Conservation (phyloP, 202 grass and related monocot species). For the Carex arenaria region DNA sequence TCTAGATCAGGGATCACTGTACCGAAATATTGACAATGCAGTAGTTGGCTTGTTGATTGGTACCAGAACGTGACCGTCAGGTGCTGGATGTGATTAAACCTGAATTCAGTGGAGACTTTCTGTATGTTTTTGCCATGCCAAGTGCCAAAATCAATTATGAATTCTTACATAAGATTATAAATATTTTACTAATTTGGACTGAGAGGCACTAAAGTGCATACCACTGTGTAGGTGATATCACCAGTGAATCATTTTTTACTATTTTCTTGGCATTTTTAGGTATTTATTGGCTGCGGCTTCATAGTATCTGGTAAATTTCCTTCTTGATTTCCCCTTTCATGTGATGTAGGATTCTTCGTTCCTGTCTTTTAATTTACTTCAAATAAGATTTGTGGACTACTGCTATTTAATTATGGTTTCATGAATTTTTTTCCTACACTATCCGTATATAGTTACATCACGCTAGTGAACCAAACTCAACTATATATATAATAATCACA, state of each 20-base stretch:
- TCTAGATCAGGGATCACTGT: background rate
- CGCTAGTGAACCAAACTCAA: background rate
- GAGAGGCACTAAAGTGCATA: no score
- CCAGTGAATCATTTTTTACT: slow-evolving; percentile 10
- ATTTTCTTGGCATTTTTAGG: slow-evolving; percentile 38
- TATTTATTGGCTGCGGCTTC: slow-evolving; percentile 65
- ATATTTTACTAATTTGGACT: no score
- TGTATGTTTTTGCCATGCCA: no score
- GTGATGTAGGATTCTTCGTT: background rate
- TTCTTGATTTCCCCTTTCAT: background rate
- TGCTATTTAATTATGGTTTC: background rate
- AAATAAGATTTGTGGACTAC: background rate
- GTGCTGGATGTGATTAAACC: background rate
- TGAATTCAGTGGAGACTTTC: background rate
- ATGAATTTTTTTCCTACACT: background rate
- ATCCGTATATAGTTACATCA: background rate
- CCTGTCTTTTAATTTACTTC: background rate
- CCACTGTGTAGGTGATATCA: background rate
- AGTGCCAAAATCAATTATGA: background rate
- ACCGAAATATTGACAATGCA: background rate
- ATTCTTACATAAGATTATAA: background rate
- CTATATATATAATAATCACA: background rate
- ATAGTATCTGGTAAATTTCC: slow-evolving; percentile 54
- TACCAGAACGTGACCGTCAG: background rate
- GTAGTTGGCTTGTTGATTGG: background rate